Evolutionary conservation across 2,329 filamentous ascomycete species (phyloP).

Genomic region (Aspergillus novofumigatus): DNA sequence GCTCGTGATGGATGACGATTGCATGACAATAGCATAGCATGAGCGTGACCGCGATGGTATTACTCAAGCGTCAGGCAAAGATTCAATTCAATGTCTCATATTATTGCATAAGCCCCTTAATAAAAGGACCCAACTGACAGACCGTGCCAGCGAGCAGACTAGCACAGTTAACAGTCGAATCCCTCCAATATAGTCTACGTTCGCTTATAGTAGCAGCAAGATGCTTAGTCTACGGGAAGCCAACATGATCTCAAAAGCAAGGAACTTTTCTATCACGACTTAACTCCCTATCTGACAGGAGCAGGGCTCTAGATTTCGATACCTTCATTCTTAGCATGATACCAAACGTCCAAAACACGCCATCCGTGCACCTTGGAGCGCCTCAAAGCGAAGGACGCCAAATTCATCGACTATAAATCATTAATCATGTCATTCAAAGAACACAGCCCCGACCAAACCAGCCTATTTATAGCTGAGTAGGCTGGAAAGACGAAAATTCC

Average conservation of each 20-base stretch:
- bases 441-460: too few species aligned
- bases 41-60: not conserved
- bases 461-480: slow-evolving; percentile 1
- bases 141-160: not conserved
- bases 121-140: not conserved
- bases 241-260: not conserved
- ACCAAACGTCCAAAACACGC: too few species aligned
- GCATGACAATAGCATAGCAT: not conserved
- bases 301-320: too few species aligned
- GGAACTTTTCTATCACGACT: not conserved
- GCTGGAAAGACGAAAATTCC: slow-evolving; percentile 5
- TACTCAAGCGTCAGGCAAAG: not conserved
- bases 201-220: not conserved
- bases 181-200: not conserved
- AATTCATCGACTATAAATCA: too few species aligned
- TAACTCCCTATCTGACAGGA: too few species aligned
- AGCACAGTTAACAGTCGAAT: not conserved
- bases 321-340: not conserved
- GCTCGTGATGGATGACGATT: not conserved
- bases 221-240: not conserved
- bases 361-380: too few species aligned
- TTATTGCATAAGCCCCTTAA: not conserved
- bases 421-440: not conserved
- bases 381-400: too few species aligned
- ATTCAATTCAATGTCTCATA: not conserved